Evolutionary conservation across 805 yeast species (phyloP).

Genomic region (Torulaspora quercuum): DNA sequence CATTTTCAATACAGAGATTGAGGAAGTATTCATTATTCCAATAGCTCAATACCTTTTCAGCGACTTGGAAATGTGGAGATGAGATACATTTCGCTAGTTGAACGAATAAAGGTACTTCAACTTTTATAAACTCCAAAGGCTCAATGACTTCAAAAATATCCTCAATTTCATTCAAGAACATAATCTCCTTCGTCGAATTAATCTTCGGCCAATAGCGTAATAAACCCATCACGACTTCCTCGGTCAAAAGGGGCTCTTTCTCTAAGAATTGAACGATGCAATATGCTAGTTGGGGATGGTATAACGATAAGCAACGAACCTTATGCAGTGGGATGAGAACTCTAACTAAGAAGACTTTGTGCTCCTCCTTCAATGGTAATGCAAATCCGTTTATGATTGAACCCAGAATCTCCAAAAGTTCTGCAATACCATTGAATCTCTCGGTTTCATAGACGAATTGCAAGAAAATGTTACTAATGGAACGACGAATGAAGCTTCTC

Average conservation of each 20-base stretch:
- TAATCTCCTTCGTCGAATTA: conserved; percentile 89
- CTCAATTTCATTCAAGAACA: conserved; percentile 93
- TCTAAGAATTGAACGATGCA: conserved; percentile 96
- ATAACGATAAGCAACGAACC: conserved; percentile 79
- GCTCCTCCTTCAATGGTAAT: conserved; percentile 93
- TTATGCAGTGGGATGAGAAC: conserved; percentile 91
- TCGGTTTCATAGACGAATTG: conserved; percentile 95
- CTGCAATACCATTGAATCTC: conserved; percentile 93
- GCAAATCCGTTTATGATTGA: conserved; percentile 98
- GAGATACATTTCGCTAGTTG: conserved; percentile 92
- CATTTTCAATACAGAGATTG: conserved; percentile 84
- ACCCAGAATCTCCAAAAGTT: conserved; percentile 89
- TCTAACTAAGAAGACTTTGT: conserved; percentile 81
- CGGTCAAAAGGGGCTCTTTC: conserved; percentile 87
- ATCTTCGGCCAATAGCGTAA: conserved; percentile 95
- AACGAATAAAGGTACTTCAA: conserved; percentile 89
- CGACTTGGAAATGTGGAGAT: conserved; percentile 94
- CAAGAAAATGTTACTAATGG: conserved; percentile 86
- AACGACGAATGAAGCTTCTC: conserved; percentile 85
- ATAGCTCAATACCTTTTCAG: conserved; percentile 88
- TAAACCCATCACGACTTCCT: conserved; percentile 93
- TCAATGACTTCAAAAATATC: conserved; percentile 96
- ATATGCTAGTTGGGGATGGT: conserved; percentile 95
- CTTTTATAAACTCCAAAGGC: conserved; percentile 84
- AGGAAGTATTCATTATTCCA: conserved; percentile 95